Conservation (phyloP, 2,329 filamentous ascomycete species). For the Nakataea oryzae region DNA sequence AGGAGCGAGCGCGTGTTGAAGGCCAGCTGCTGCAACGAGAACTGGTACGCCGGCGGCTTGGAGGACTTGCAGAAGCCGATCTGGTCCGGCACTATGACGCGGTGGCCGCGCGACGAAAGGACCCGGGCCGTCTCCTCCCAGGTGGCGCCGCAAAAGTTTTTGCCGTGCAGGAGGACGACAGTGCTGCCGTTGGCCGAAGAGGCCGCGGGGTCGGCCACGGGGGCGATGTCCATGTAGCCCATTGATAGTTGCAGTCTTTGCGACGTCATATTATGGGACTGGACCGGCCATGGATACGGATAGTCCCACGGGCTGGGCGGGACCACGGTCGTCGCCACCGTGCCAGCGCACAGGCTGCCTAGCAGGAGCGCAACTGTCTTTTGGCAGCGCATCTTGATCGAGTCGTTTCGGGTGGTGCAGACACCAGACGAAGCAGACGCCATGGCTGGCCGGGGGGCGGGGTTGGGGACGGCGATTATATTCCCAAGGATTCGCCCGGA, state of each 20-base stretch:
- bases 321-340: background rate
- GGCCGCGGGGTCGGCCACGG: conserved; percentile 14
- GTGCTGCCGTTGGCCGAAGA: conserved; percentile 21
- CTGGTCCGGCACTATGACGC: conserved; percentile 42
- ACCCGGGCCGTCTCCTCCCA: conserved; percentile 36
- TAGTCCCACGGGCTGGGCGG: conserved; percentile 19
- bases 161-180: conserved; percentile 40
- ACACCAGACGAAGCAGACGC: no score
- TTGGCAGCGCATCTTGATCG: background rate
- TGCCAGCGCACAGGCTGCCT: background rate
- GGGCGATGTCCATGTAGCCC: conserved; percentile 45
- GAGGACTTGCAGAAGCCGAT: conserved; percentile 48
- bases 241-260: conserved; percentile 38
- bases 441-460: no score
- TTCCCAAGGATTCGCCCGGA: no score
- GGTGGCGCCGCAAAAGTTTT: conserved; percentile 44
- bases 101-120: conserved; percentile 32
- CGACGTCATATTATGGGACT: conserved; percentile 35
- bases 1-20: conserved; percentile 39
- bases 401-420: background rate
- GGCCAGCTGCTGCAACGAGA: conserved; percentile 38
- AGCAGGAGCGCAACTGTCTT: background rate
- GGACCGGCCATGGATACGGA: conserved; percentile 39
- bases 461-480: background rate
- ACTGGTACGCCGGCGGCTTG: conserved; percentile 40